Percentiles rank a stretch among this genome's conserved stretches.
Conservation (phyloP, 2,329 filamentous ascomycete genomes). For the Coleophoma cylindrospora region DNA sequence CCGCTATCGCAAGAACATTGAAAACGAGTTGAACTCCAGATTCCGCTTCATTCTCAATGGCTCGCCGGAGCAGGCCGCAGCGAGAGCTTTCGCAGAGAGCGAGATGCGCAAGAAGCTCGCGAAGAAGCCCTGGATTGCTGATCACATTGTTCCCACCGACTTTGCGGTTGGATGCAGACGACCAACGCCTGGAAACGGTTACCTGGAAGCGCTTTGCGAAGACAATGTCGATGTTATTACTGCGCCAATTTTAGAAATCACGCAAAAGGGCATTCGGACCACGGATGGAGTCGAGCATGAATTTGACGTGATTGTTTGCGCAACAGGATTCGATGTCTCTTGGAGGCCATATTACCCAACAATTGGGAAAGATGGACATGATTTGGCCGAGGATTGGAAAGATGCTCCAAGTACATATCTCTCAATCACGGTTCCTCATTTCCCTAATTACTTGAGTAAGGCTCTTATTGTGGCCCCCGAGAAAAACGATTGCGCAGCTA, state of each 20-base stretch:
- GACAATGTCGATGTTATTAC: constrained; percentile 23
- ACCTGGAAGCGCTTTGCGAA: constrained; percentile 34
- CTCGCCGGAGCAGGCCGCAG: constrained; percentile 7
- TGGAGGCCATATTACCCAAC: constrained; percentile 10
- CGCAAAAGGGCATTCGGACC: constrained; percentile 25
- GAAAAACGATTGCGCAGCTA: not conserved
- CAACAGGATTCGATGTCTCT: constrained; percentile 23
- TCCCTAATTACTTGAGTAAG: constrained; percentile 20
- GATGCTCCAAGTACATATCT: constrained; percentile 12
- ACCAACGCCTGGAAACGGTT: constrained; percentile 51
- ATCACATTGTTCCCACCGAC: constrained; percentile 59
- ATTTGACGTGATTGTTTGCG: constrained; percentile 27
- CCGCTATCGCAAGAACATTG: constrained; percentile 11
- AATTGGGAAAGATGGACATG: constrained; percentile 7
- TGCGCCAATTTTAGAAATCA: constrained; percentile 22
- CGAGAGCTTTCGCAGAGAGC: constrained; percentile 6
- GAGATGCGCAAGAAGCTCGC: constrained; percentile 17
- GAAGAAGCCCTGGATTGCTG: constrained; percentile 5
- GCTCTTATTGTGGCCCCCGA: not conserved
- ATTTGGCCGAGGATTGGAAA: constrained; percentile 13
- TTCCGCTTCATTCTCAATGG: constrained; percentile 12
- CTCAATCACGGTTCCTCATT: constrained; percentile 11
- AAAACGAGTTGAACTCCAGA: constrained; percentile 9
- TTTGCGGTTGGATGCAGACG: constrained; percentile 82
- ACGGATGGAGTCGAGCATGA: constrained; percentile 18